These are phyloP conservation scores for Tuber magnatum DNA, from an alignment of 495 filamentous ascomycete species.

Conservation along the genomic window DNA sequence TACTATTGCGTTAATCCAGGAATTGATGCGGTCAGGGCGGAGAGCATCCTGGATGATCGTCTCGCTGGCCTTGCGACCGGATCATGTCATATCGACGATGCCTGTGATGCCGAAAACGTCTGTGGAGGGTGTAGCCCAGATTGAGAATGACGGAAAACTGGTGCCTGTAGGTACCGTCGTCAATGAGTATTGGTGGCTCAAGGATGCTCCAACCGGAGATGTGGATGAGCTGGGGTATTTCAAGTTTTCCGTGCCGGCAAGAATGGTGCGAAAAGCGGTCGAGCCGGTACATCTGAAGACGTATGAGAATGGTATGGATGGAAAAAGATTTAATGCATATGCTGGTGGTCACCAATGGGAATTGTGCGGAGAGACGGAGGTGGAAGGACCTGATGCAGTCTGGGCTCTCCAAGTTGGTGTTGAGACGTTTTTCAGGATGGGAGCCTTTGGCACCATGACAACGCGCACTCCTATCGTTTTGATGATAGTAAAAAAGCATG, in stretches of 20 bases:
- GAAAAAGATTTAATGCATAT: background rate
- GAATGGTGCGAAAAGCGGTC: background rate
- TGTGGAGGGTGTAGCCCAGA: background rate
- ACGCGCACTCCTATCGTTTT: background rate
- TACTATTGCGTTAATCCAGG: background rate
- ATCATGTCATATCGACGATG: background rate
- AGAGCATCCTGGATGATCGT: background rate
- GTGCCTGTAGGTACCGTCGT: no score
- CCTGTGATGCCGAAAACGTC: background rate
- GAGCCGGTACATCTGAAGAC: background rate
- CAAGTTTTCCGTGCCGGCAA: background rate
- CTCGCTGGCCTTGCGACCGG: background rate
- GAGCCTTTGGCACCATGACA: background rate
- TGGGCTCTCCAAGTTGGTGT: background rate
- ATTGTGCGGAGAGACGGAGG: background rate
- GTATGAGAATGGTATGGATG: background rate
- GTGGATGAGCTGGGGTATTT: conserved; percentile 6
- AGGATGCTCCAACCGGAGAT: background rate
- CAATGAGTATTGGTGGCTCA: background rate
- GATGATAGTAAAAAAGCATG: background rate
- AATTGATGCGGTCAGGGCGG: background rate
- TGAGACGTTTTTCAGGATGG: background rate
- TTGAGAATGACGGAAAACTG: background rate
- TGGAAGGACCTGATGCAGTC: background rate
- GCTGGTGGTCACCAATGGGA: background rate